These are phyloP conservation scores for Eleusine indica DNA, from an alignment of 176 grass and related monocot species.

Conservation along the genomic window DNA sequence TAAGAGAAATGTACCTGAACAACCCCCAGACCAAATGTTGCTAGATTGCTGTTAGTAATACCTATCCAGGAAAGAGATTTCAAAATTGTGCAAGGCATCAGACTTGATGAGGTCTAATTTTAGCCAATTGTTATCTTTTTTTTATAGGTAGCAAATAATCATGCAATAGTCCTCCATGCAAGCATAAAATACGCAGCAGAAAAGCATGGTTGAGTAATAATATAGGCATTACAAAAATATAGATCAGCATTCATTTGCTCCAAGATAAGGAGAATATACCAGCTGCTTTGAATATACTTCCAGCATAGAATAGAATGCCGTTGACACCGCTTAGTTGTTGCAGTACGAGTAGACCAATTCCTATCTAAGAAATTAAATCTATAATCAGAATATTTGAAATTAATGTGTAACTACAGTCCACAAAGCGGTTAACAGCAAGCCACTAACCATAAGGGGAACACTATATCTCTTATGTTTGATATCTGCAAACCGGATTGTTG, in stretches of 20 bases:
- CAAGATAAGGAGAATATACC: constrained; percentile 47
- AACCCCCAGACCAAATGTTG: constrained; percentile 86
- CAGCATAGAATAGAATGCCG: constrained; percentile 81
- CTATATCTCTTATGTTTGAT: constrained; percentile 89
- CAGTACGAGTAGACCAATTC: constrained; percentile 82
- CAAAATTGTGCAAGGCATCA: constrained; percentile 30
- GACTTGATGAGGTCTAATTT: background rate
- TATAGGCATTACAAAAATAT: background rate
- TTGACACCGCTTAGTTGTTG: constrained; percentile 96
- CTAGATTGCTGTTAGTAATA: constrained; percentile 80
- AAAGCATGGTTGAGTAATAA: background rate
- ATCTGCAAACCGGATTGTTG: constrained; percentile 77
- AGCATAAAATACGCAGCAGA: constrained; percentile 23
- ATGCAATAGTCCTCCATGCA: background rate
- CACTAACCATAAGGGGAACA: constrained; percentile 78
- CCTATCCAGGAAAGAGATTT: constrained; percentile 53
- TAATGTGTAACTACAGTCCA: background rate
- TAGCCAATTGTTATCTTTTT: constrained; percentile 5
- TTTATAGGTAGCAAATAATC: background rate
- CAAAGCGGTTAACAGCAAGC: constrained; percentile 18
- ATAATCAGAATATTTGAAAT: constrained; percentile 29
- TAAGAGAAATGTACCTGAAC: constrained; percentile 71
- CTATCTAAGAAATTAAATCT: constrained; percentile 60
- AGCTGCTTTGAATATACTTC: constrained; percentile 90
- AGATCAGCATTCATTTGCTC: background rate